Evolutionary conservation across 176 grass and related monocot genomes (phyloP).

Genomic region (Bromus sterilis): DNA sequence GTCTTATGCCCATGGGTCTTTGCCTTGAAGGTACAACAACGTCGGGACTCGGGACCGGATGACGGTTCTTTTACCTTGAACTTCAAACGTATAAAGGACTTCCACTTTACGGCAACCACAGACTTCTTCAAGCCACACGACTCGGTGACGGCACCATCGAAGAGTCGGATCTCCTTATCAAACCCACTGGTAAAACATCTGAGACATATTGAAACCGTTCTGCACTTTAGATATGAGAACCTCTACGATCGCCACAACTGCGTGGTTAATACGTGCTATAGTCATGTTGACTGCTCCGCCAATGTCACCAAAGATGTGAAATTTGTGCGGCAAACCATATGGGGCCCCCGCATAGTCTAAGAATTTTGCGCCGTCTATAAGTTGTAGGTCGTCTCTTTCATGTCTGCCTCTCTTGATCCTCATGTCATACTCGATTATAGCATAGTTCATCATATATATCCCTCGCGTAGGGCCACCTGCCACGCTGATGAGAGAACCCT

Average conservation of each 20-base stretch:
- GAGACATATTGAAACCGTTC: not conserved
- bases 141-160: not conserved
- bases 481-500: constrained; percentile 3
- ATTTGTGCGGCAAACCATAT: not conserved
- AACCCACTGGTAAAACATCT: not conserved
- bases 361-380: not conserved
- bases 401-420: constrained; percentile 3
- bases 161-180: not conserved
- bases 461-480: constrained; percentile 9
- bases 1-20: too few species aligned
- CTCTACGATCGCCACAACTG: not conserved
- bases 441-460: not conserved
- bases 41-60: not conserved
- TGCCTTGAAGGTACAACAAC: not conserved
- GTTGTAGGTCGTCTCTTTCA: not conserved
- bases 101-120: not conserved
- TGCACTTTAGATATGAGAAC: not conserved
- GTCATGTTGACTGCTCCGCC: not conserved
- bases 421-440: constrained; percentile 4
- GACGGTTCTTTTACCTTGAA: not conserved
- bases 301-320: not conserved
- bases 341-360: too few species aligned
- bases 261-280: not conserved
- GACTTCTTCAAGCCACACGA: not conserved
- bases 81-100: not conserved